phyloP scores from a whole-genome alignment of 805 yeast genomes.

The Ogataea trehalophila region DNA sequence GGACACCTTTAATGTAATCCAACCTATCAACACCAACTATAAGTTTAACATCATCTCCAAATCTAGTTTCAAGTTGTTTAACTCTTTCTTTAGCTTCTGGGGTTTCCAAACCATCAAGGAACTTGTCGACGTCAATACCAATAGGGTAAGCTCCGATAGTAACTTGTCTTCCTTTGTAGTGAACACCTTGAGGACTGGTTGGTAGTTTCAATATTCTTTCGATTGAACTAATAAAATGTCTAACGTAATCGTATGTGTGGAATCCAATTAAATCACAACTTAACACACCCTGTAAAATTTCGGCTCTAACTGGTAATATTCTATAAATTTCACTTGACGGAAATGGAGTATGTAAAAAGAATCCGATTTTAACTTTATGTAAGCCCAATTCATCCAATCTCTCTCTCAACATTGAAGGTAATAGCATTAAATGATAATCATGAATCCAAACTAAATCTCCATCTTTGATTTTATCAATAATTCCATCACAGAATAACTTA shows the following conservation, averaged over 20 bases:
- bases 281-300: slow-evolving; percentile 84
- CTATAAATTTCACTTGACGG: slow-evolving; percentile 96
- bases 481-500: slow-evolving; percentile 67
- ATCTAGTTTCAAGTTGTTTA: slow-evolving; percentile 49
- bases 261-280: slow-evolving; percentile 95
- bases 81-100: slow-evolving; percentile 64
- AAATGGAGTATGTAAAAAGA: slow-evolving; percentile 95
- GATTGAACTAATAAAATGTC: slow-evolving; percentile 90
- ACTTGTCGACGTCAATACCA: slow-evolving; percentile 94
- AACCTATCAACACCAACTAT: slow-evolving; percentile 96
- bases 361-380: slow-evolving; percentile 73
- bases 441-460: slow-evolving; percentile 96
- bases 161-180: slow-evolving; percentile 68
- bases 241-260: slow-evolving; percentile 98
- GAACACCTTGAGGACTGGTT: slow-evolving; percentile 88
- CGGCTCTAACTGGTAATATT: slow-evolving; percentile 91
- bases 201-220: slow-evolving; percentile 75
- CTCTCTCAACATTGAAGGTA: slow-evolving; percentile 81
- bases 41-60: slow-evolving; percentile 71
- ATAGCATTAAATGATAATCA: slow-evolving; percentile 93
- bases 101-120: slow-evolving; percentile 69
- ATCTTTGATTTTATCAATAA: slow-evolving; percentile 65
- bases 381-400: slow-evolving; percentile 43
- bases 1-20: slow-evolving; percentile 97
- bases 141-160: slow-evolving; percentile 97